Evolutionary conservation across 2,329 filamentous ascomycete species (phyloP).

Genomic region (Xylaria polymorpha): DNA sequence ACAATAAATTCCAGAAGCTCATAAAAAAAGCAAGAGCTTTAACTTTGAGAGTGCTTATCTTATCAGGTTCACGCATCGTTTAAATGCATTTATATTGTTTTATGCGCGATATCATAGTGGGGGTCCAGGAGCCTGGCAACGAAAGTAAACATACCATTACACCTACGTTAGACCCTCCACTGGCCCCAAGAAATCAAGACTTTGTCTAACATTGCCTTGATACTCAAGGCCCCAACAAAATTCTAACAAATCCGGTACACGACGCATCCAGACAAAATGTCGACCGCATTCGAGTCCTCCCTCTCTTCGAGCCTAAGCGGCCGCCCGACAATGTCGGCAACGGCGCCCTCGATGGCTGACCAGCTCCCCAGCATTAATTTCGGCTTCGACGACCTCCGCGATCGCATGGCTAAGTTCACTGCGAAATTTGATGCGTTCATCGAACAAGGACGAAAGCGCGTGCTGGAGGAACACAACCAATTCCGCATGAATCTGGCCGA

Average conservation of each 20-base stretch:
- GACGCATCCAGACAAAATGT: constrained; percentile 54
- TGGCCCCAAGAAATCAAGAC: constrained; percentile 6
- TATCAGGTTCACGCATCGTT: constrained; percentile 9
- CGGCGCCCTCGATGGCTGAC: constrained; percentile 76
- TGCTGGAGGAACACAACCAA: constrained; percentile 92
- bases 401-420: constrained; percentile 94
- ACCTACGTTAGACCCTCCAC: background rate
- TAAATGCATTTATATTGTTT: constrained; percentile 31
- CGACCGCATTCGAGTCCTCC: constrained; percentile 74
- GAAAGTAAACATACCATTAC: constrained; percentile 45
- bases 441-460: constrained; percentile 86
- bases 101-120: background rate
- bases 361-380: constrained; percentile 91
- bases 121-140: constrained; percentile 46
- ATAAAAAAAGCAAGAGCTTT: background rate
- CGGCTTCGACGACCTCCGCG: constrained; percentile 93
- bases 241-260: background rate
- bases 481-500: constrained; percentile 93
- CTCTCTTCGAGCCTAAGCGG: constrained; percentile 72
- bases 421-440: constrained; percentile 93
- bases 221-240: background rate
- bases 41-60: constrained; percentile 21
- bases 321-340: constrained; percentile 66
- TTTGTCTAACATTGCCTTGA: background rate
- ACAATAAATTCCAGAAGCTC: background rate